Conservation (phyloP, 208 protist genomes). For the Acanthamoeba divionensis region DNA sequence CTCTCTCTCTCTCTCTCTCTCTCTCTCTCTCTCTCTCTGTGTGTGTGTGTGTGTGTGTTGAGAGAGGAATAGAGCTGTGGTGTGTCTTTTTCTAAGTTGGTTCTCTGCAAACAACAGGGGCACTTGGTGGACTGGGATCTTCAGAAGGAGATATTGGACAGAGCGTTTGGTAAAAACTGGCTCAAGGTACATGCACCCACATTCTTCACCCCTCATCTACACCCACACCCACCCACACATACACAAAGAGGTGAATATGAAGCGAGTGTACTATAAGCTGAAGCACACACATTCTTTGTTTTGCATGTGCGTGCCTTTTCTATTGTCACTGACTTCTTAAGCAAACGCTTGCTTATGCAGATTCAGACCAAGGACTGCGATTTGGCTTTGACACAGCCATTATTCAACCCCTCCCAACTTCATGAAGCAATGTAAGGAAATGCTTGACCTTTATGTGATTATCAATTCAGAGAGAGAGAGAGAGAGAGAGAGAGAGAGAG, state of each 20-base stretch:
- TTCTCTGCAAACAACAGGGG: no score
- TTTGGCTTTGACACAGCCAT: conserved; percentile 63
- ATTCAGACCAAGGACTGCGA: conserved; percentile 27
- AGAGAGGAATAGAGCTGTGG: no score
- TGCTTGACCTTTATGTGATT: background rate
- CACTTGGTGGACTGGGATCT: conserved; percentile 61
- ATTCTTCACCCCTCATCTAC: background rate
- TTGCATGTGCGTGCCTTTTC: background rate
- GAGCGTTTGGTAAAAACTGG: conserved; percentile 47
- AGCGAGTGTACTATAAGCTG: background rate
- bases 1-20: background rate
- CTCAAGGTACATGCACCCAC: background rate
- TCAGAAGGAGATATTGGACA: conserved; percentile 69
- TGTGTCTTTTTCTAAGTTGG: no score
- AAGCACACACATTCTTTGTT: background rate
- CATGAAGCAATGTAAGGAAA: conserved; percentile 42
- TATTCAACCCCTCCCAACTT: conserved; percentile 35
- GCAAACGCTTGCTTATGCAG: background rate
- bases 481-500: no score
- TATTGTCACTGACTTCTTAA: background rate
- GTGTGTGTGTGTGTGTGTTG: no score
- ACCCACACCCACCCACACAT: background rate
- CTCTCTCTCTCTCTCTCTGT: no score
- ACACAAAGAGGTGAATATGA: background rate
- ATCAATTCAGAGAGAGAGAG: no score